These are phyloP conservation scores for Berberis thunbergii DNA, from an alignment of 164 flowering plant genomes.

Conservation along the genomic window DNA sequence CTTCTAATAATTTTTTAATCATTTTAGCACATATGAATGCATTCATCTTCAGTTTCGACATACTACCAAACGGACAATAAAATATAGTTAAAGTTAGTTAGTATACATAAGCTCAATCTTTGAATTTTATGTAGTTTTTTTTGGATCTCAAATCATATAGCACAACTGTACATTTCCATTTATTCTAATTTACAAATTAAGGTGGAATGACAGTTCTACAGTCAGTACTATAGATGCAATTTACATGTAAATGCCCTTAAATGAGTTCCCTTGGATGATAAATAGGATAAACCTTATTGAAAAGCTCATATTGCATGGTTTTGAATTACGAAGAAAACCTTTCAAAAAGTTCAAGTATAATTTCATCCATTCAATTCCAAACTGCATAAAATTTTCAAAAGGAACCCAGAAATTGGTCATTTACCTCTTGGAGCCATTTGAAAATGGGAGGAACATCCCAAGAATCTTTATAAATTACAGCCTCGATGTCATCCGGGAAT, in stretches of 20 bases:
- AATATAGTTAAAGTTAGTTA: no score
- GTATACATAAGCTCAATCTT: no score
- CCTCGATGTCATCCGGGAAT: slow-evolving; percentile 85
- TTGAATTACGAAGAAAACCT: background rate
- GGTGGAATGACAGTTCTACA: background rate
- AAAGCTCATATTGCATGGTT: no score
- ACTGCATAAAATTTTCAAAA: background rate
- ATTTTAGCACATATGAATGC: background rate
- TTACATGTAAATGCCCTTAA: no score
- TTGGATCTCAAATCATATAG: no score
- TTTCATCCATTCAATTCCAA: background rate
- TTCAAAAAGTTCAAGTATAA: background rate
- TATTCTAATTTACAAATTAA: no score
- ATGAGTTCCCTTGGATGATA: no score
- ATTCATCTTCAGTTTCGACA: background rate
- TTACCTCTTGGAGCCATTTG: slow-evolving; percentile 96
- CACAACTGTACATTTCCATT: no score
- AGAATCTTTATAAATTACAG: slow-evolving; percentile 47
- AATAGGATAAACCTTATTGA: no score
- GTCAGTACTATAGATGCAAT: background rate
- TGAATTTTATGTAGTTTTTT: no score
- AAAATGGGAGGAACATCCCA: slow-evolving; percentile 78
- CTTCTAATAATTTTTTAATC: background rate
- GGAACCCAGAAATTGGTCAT: background rate
- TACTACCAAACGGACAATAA: no score